phyloP scores from a whole-genome alignment of 805 yeast species.

The Candida xyloterini region DNA sequence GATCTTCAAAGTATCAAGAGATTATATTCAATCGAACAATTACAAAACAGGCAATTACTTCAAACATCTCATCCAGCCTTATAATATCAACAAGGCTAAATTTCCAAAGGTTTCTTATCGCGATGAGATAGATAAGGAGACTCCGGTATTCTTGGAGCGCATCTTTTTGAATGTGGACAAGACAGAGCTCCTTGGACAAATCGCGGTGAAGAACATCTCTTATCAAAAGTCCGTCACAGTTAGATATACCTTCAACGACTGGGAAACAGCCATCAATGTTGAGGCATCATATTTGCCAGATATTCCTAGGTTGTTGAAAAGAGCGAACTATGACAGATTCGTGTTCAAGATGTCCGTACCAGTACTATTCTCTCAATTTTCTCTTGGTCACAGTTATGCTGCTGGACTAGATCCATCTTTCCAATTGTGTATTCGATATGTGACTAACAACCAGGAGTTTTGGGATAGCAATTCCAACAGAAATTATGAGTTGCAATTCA shows the following conservation, averaged over 20 bases:
- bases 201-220: conserved; percentile 74
- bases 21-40: conserved; percentile 14
- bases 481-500: conserved; percentile 54
- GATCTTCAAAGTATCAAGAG: conserved; percentile 19
- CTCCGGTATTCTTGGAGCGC: conserved; percentile 62
- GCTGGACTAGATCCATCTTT: conserved; percentile 21
- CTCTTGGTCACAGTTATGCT: conserved; percentile 23
- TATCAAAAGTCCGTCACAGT: conserved; percentile 66
- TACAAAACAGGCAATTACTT: conserved; percentile 21
- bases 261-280: conserved; percentile 73
- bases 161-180: conserved; percentile 58
- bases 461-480: conserved; percentile 74
- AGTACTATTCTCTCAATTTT: conserved; percentile 33
- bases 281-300: conserved; percentile 61
- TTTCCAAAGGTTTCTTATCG: conserved; percentile 45
- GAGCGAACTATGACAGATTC: conserved; percentile 65
- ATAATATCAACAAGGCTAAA: conserved; percentile 43
- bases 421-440: conserved; percentile 56
- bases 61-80: conserved; percentile 29
- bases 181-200: conserved; percentile 60
- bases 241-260: conserved; percentile 72
- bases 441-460: conserved; percentile 45
- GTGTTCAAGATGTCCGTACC: conserved; percentile 57
- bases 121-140: conserved; percentile 40
- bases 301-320: conserved; percentile 45